Evolutionary conservation across 768 basidiomycete genomes (phyloP), one percentile per base, ranked within the genome.

Genomic region (Boletus rubroflammeus): DNA sequence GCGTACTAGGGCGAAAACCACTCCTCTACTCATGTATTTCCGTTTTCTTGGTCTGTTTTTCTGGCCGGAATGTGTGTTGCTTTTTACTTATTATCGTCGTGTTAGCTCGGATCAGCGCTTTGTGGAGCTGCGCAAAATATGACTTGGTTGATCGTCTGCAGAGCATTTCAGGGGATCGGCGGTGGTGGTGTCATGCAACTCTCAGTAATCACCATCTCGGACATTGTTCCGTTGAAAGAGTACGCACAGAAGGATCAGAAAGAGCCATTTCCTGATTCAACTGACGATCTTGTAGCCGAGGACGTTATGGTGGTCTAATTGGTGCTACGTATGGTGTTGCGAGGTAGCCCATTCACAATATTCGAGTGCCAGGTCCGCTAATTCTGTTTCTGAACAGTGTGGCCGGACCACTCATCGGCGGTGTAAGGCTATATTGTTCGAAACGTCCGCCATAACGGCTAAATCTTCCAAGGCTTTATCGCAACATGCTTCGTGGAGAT

Each of bases 141-240:
- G 81, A 78, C 75, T 8, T 90, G 87, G 90, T 72, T 93, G 10
- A 82, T 90, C 36, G 75, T 85, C 0, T 81, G 80, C 46, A 81
- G 92, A 57, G 91, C 88, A 1, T 74, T 94, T 1, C 92, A 93
- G 67, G 90, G 92, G 10, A 81, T 91, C 29, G 91, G 90, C 11
- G 89, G 88, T 15, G 88, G 88, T 5, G 90, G 88, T 3, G 81
- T 90, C 50, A 74, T 87, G 9, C 87, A 88, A 62, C 73, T 91
- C 59, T 83, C 86, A 1, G 81, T 85, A 50, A 91, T 92, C 63
- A 86, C 81, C 0, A 84, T 92, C 40, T 83, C 86, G 40, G 93
- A 94, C 67, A 92, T 94, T 38, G 87, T 93, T 1, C 82, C 90
- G 0, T 72, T 95, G 40, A 75, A 83, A 72, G 84, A 91, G 88